A percentile compares a stretch with the other conserved stretches of the same genome.
phyloP scores from a whole-genome alignment of 2,329 filamentous ascomycete genomes.

The Fusarium clavum region DNA sequence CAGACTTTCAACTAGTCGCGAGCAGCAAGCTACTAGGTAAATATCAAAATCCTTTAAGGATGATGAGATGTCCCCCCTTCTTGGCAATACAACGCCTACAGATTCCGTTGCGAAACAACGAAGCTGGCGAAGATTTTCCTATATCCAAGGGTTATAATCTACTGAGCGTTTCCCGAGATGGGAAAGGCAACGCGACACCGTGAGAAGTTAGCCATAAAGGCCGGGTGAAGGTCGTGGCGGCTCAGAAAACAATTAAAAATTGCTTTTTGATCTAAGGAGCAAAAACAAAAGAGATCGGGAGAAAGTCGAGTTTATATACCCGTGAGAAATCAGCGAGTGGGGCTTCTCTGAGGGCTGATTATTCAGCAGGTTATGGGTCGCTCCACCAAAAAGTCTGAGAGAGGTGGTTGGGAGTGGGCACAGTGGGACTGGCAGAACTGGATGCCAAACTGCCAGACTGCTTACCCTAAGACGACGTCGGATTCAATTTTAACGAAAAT shows the following conservation, averaged over 20 bases:
- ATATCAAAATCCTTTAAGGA: slow-evolving; percentile 36
- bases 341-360: slow-evolving; percentile 12
- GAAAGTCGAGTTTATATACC: slow-evolving; percentile 43
- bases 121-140: slow-evolving; percentile 68
- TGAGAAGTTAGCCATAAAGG: slow-evolving; percentile 50
- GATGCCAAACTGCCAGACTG: neutral
- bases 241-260: slow-evolving; percentile 56
- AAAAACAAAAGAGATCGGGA: slow-evolving; percentile 52
- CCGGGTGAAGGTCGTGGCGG: slow-evolving; percentile 71
- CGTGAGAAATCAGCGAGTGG: slow-evolving; percentile 35
- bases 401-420: slow-evolving; percentile 1
- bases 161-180: slow-evolving; percentile 64
- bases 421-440: neutral
- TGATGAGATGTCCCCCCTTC: slow-evolving; percentile 66
- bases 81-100: slow-evolving; percentile 68
- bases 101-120: slow-evolving; percentile 52
- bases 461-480: neutral
- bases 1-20: neutral
- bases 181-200: slow-evolving; percentile 73
- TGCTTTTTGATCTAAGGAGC: slow-evolving; percentile 71
- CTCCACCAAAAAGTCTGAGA: neutral
- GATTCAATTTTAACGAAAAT: neutral
- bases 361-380: slow-evolving; percentile 24
- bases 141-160: slow-evolving; percentile 70
- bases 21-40: neutral